phyloP scores from a whole-genome alignment of 2,329 filamentous ascomycete species.

The Sporothrix euskadiensis region DNA sequence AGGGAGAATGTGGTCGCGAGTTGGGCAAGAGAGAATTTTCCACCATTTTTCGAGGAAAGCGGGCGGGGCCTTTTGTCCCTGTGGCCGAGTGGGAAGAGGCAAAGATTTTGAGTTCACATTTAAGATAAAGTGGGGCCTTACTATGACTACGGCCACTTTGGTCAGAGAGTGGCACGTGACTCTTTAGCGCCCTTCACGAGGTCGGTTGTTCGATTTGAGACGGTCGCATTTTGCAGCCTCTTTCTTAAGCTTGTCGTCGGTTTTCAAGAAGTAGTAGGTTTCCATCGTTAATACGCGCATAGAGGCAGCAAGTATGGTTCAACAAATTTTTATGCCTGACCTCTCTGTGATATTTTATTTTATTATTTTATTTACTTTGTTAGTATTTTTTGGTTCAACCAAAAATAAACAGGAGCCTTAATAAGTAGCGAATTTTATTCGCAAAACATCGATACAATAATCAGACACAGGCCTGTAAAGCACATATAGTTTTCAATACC shows the following conservation, averaged over 20 bases:
- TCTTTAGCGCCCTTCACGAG: not conserved
- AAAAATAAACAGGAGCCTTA: too few species aligned
- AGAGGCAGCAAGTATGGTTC: not conserved
- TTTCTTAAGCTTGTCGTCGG: too few species aligned
- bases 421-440: too few species aligned
- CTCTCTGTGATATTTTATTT: too few species aligned
- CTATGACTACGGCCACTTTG: not conserved
- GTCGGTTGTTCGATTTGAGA: not conserved
- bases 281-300: too few species aligned
- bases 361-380: not conserved
- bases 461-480: not conserved
- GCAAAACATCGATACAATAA: not conserved
- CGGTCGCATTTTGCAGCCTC: too few species aligned
- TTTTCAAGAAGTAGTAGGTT: too few species aligned
- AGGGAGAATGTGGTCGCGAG: constrained; percentile 1
- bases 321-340: too few species aligned
- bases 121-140: not conserved
- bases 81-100: constrained; percentile 25
- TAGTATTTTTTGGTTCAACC: not conserved
- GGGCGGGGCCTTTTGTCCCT: not conserved
- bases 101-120: not conserved
- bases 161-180: not conserved
- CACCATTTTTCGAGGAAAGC: constrained; percentile 16
- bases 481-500: too few species aligned
- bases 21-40: constrained; percentile 15